Conservation (phyloP, 371 early-diverging fungal genomes). For the Mucor lusitanicus region DNA sequence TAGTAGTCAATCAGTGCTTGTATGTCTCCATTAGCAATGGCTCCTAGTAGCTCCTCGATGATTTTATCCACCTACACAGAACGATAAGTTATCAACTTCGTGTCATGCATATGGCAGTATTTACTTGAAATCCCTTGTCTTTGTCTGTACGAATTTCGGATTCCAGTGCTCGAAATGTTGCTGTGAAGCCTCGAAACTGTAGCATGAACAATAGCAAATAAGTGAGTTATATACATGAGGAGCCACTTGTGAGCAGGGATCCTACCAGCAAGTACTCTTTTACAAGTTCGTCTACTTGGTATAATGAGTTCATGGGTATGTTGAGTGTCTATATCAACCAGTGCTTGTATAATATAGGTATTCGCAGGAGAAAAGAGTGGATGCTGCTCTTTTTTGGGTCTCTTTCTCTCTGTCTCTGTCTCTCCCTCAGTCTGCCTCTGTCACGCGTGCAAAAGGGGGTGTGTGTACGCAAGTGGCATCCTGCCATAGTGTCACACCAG, state of each 20-base stretch:
- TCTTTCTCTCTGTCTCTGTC: too few species aligned
- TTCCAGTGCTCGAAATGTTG: slow-evolving; percentile 65
- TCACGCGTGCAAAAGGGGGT: background rate
- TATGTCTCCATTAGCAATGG: slow-evolving; percentile 58
- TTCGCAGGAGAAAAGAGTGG: background rate
- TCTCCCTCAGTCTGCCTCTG: background rate
- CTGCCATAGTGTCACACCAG: background rate
- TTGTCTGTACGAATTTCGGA: slow-evolving; percentile 59
- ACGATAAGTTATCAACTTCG: background rate
- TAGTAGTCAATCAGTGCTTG: slow-evolving; percentile 62
- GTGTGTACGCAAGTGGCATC: background rate
- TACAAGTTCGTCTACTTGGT: slow-evolving; percentile 70
- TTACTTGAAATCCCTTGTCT: slow-evolving; percentile 69
- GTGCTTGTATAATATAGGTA: background rate
- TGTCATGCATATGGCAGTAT: background rate
- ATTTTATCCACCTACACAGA: slow-evolving; percentile 62
- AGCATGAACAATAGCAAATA: background rate
- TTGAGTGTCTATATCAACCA: background rate
- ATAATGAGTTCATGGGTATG: slow-evolving; percentile 57
- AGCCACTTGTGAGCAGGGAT: background rate
- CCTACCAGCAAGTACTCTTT: slow-evolving; percentile 70
- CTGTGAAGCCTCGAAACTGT: slow-evolving; percentile 69
- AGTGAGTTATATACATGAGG: background rate
- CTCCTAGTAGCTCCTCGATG: slow-evolving; percentile 60
- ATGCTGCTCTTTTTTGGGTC: background rate